Evolutionary conservation across 1,284 basidiomycete species (phyloP), one percentile per base, ranked within the genome.

Genomic region (Fomitopsis pinicola): DNA sequence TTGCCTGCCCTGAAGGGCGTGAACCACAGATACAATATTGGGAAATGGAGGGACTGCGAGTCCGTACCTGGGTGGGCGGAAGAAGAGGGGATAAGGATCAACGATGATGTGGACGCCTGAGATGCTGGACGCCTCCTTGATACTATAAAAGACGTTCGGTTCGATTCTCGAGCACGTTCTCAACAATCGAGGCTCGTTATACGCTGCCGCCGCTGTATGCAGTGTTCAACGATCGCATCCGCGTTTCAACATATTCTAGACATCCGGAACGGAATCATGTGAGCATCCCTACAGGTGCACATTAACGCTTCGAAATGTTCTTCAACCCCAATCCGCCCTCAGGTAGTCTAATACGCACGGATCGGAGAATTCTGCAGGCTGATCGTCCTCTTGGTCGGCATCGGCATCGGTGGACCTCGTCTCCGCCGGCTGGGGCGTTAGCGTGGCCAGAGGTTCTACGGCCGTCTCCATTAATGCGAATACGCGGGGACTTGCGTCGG

Each of bases 21-120:
- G 52, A 96, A 96, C 69, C 94, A 96, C 73, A 81, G 91, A 38
- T 95, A 89, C 65, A 79, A 79, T n/a, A 87, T 94, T 45, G 82
- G 75, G 57, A 72, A 76, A 52, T 92, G 89, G 88, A 70, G 57
- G 26, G 36, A 38, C 15, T 26, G 33, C 15, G n/a, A 40, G 7
- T 35, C 28, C 62, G 35, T 63, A 61, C 10, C 61, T 60, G 33
- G 61, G 26, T 58, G 62, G 61, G 33, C 38, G 60, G 35, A 62
- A 28, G 42, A 56, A 26, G 26, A 63, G 68, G 70, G 66, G n/a
- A 60, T 83, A 40, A 48, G 62, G 22, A 59, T 84, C 35, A 76
- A 78, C 30, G 72, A 74, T 22, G 68, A 69, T 36, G 63, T 77
- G 35, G 83, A 86, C 67, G 80, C 78, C 53, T 85, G 35, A 57